Evolutionary conservation across 228 moss, liverwort and hornwort genomes (phyloP).

Genomic region (Sphagnum magellanicum): DNA sequence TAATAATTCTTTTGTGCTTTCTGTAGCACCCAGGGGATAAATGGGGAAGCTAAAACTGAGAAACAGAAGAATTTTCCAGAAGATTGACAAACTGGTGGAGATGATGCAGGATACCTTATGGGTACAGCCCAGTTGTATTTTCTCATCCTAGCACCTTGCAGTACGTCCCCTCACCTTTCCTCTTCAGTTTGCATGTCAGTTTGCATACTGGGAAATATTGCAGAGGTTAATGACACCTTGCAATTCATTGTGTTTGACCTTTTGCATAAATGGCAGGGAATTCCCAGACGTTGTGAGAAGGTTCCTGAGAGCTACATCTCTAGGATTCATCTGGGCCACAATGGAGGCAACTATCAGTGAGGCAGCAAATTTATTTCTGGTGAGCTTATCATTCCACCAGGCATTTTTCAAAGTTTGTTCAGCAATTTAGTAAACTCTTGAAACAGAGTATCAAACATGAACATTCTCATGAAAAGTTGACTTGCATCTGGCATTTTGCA

Average conservation of each 20-base stretch:
- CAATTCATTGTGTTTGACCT: neutral
- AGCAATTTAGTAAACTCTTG: neutral
- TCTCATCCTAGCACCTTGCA: slow-evolving; percentile 59
- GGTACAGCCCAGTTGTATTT: slow-evolving; percentile 68
- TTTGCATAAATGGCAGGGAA: slow-evolving; percentile 25
- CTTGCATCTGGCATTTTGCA: neutral
- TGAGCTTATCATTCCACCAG: slow-evolving; percentile 10
- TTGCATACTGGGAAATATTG: neutral
- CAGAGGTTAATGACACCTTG: neutral
- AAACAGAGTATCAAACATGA: neutral
- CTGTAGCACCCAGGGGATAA: no score
- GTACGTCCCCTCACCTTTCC: slow-evolving; percentile 22
- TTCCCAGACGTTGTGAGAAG: slow-evolving; percentile 26
- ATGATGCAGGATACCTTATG: slow-evolving; percentile 69
- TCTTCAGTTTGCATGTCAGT: neutral
- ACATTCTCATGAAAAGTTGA: neutral
- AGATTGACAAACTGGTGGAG: no score
- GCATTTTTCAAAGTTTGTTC: neutral
- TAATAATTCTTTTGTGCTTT: no score
- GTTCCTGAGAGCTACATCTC: slow-evolving; percentile 45
- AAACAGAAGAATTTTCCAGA: no score
- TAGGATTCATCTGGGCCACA: slow-evolving; percentile 53
- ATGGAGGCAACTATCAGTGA: slow-evolving; percentile 2
- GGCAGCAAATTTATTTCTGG: slow-evolving; percentile 34
- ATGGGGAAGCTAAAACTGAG: no score